Base-by-base conservation (phyloP, 176 grass and related monocot species). In the Carex scoparia region DNA sequence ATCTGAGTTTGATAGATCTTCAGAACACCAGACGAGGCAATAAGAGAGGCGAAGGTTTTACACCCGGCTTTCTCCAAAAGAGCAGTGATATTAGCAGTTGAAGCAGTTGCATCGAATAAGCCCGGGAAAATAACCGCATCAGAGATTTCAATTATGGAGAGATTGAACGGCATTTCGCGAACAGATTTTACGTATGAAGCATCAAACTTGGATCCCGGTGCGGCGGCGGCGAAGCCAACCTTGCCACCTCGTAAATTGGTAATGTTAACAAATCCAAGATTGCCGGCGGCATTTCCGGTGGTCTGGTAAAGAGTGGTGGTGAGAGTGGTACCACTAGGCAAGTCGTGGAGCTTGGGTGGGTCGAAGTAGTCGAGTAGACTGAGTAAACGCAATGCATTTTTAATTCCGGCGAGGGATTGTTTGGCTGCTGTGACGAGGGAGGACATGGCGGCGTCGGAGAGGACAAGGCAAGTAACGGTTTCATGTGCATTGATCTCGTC, bases 311-410 rank as follows among this genome's bases (percentile, higher is more conserved):
- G 90, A n/a, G 93, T 94, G 80, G 90, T 88, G 56, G 81, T 88
- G 57, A 90, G 84, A 30, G 93, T 84, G 61, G 87, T 74, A 59
- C 90, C 93, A 48, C 54, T 0, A 4, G 90, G 81, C 1, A 94
- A 88, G 64, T 80, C 88, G 12, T 88, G 90, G 44, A 98, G 88
- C 89, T 98, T 98, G 65, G 84, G 81, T 4, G 87, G 85, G 81
- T 98, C 95, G 85, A 86, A 98, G 93, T 98, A 98, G 88, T 98
- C 95, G 32, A 98, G 91, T 32, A 98, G 87, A 32, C 86, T 73
- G 42, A 92, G 91, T 12, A 98, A 86, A 19, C 91, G 95, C 1
- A 98, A 90, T 54, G 95, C 95, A 53, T 92, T 98, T 88, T 95
- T 98, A 79, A 98, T 92, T 67, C 85, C 95, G 2, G 88, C 88